Evolutionary conservation across 768 basidiomycete species (phyloP).

Genomic region (Leccinum obscurum): DNA sequence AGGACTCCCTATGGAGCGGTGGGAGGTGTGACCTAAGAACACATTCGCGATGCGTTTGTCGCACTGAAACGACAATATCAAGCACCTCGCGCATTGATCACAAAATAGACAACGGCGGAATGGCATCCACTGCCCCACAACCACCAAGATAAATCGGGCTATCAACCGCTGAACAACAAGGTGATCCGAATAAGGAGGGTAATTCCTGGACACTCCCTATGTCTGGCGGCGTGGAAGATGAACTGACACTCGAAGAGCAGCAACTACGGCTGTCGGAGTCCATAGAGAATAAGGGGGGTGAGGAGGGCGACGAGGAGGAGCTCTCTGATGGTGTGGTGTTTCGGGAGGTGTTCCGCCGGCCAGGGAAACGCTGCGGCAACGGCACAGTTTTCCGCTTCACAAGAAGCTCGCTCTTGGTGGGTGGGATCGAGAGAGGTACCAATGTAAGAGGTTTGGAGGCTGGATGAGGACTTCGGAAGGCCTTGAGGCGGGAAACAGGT

Average conservation of each 20-base stretch:
- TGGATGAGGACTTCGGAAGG: conserved; percentile 4
- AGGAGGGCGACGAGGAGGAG: conserved; percentile 8
- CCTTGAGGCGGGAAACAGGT: neutral
- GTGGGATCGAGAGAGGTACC: neutral
- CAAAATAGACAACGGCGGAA: neutral
- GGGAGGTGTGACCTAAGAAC: neutral
- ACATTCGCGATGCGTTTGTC: neutral
- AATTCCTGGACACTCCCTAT: neutral
- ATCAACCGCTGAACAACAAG: neutral
- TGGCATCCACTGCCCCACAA: neutral
- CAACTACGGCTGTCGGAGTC: neutral
- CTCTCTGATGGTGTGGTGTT: conserved; percentile 7
- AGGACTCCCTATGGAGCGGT: neutral
- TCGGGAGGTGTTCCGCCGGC: neutral
- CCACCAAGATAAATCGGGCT: neutral
- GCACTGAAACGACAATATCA: neutral
- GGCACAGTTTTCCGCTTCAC: conserved; percentile 6
- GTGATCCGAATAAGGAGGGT: neutral
- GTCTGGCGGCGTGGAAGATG: conserved; percentile 5
- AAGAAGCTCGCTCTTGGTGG: neutral
- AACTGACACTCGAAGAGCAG: conserved; percentile 5
- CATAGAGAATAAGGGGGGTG: conserved; percentile 4
- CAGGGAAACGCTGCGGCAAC: conserved; percentile 10
- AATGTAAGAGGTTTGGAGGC: conserved; percentile 10
- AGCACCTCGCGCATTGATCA: neutral